A percentile compares a stretch with the other conserved stretches of the same genome.
Evolutionary conservation across 805 yeast species (phyloP).

Genomic region (Wickerhamiella slavikovae): DNA sequence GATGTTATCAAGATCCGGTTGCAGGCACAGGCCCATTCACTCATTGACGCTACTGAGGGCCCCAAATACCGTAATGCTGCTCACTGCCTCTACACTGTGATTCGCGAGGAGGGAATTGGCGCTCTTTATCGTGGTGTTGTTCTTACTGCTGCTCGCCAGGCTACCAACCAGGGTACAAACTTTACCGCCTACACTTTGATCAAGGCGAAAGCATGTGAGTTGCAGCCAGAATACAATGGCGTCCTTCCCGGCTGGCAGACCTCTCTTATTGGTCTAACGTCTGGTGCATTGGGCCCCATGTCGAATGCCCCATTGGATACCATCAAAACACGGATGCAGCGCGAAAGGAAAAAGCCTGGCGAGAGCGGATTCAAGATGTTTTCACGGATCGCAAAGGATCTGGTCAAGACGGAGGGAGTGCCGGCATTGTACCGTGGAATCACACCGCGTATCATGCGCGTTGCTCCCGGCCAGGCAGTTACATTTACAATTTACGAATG

Average conservation of each 20-base stretch:
- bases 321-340: conserved; percentile 90
- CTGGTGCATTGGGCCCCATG: conserved; percentile 96
- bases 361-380: conserved; percentile 63
- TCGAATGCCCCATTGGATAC: conserved; percentile 96
- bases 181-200: conserved; percentile 84
- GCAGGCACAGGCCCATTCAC: conserved; percentile 85
- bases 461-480: conserved; percentile 98
- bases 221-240: conserved; percentile 29
- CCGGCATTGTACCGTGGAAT: conserved; percentile 87
- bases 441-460: conserved; percentile 97
- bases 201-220: conserved; percentile 44
- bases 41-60: conserved; percentile 57
- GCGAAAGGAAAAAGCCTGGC: conserved; percentile 43
- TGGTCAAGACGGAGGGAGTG: conserved; percentile 76
- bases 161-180: conserved; percentile 95
- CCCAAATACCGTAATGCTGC: conserved; percentile 87
- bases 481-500: conserved; percentile 92
- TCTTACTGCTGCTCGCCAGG: conserved; percentile 93
- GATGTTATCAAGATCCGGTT: conserved; percentile 92
- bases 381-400: conserved; percentile 54
- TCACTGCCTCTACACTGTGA: conserved; percentile 68
- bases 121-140: conserved; percentile 89
- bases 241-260: conserved; percentile 86
- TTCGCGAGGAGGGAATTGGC: conserved; percentile 75
- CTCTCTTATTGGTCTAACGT: conserved; percentile 68